These are phyloP conservation scores for Clavaria fumosa DNA, from an alignment of 768 basidiomycete species.

Conservation along the genomic window DNA sequence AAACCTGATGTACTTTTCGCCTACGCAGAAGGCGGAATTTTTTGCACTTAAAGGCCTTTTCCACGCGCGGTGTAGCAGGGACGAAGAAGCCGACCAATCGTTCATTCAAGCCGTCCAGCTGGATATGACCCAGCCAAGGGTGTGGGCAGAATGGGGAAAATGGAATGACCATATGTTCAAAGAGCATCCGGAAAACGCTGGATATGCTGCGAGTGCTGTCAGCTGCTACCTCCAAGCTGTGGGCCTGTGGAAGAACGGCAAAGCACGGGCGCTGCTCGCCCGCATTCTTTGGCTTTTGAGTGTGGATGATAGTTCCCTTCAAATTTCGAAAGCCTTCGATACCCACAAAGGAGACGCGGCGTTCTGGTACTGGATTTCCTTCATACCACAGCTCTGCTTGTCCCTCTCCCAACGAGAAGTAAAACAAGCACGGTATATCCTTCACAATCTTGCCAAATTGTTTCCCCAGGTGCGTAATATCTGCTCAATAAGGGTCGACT, in stretches of 20 bases:
- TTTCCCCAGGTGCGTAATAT: slow-evolving; percentile 68
- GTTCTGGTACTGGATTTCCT: slow-evolving; percentile 98
- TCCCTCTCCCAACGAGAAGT: slow-evolving; percentile 87
- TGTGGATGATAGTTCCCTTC: slow-evolving; percentile 64
- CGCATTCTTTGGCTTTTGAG: slow-evolving; percentile 95
- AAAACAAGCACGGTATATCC: slow-evolving; percentile 78
- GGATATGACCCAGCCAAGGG: slow-evolving; percentile 88
- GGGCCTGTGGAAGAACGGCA: slow-evolving; percentile 85
- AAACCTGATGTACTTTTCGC: slow-evolving; percentile 95
- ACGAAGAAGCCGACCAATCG: slow-evolving; percentile 80
- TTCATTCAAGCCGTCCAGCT: slow-evolving; percentile 94
- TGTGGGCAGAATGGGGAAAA: slow-evolving; percentile 97
- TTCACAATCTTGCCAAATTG: slow-evolving; percentile 78
- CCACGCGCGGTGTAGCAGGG: slow-evolving; percentile 70
- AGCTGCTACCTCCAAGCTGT: slow-evolving; percentile 97
- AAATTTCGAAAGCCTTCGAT: slow-evolving; percentile 74
- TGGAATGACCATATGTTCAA: slow-evolving; percentile 91
- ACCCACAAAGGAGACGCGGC: slow-evolving; percentile 93
- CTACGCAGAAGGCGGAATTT: slow-evolving; percentile 92
- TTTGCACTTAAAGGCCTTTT: slow-evolving; percentile 99
- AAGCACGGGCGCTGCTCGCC: slow-evolving; percentile 80
- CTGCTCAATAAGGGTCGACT: neutral
- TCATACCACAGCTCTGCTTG: slow-evolving; percentile 85
- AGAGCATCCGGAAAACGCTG: slow-evolving; percentile 58
- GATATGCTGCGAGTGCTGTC: slow-evolving; percentile 78